Evolutionary conservation across 768 basidiomycete genomes (phyloP), one percentile per base, ranked within the genome.

Genomic region (Podaxis pistillaris): DNA sequence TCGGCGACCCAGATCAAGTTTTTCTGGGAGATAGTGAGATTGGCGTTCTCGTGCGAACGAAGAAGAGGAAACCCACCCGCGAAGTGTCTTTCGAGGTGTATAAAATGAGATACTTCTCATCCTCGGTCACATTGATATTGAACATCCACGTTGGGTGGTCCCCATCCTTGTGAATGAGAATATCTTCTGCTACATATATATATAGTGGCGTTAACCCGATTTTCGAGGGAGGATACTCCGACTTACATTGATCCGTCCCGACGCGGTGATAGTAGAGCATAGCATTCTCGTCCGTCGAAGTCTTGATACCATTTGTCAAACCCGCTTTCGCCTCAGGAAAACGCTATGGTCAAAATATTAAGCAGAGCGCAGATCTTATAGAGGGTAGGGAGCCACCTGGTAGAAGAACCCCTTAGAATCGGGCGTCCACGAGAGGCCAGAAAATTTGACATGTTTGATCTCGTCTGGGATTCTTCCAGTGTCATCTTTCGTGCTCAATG

Each of bases 321-420:
- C 75, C 77, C 52, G 81, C 49, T 73, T 79, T 65, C 68, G 74
- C 57, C 75, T 81, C 80, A 2, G 89, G 88, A 69, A 83, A 91
- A 15, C 90, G 83, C 79, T 82, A 63, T 26, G 13, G 19, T n/a
- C 19, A 50, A 59, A 56, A 50, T 37, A 22, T 26, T 61, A 12
- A 57, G 56, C 49, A 12, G 30, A 33, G 28, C 51, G 30, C 24
- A 44, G 11, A 36, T n/a, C 44, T 46, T 13, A 54, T 54, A 56
- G 19, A 55, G 24, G 17, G 41, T 38, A 28, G 17, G 26, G 0
- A 22, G 47, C 64, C 65, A 79, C 80, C 79, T 93, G 91, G 71
- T 94, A 94, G 75, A 94, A 91, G 74, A 94, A 92, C 1, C 93
- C 92, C 64, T 86, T 87, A 59, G 85, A 87, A 73, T 93, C 90